These are phyloP conservation scores for Jaminaea rosea DNA, from an alignment of 1,284 basidiomycete genomes.

Conservation along the genomic window DNA sequence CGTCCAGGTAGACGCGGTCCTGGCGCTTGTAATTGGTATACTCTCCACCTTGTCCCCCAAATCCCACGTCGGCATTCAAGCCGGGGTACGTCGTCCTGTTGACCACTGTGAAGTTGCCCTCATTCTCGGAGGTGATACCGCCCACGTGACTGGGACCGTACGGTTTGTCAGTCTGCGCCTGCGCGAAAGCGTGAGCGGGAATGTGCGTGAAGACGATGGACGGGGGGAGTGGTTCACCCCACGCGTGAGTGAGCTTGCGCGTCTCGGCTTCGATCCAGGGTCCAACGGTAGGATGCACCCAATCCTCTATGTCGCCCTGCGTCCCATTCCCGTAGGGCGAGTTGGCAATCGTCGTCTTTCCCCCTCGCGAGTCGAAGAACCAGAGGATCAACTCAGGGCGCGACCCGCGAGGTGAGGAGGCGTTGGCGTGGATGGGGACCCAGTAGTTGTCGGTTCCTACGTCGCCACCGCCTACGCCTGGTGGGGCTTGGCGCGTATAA, in stretches of 20 bases:
- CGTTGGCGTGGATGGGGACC: conserved; percentile 7
- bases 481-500: conserved; percentile 6
- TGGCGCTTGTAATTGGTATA: conserved; percentile 4
- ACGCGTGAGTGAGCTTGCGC: conserved; percentile 1
- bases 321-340: too few species aligned
- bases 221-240: conserved; percentile 5
- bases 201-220: conserved; percentile 10
- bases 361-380: conserved; percentile 11
- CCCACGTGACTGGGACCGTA: conserved; percentile 8
- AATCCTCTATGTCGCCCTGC: conserved; percentile 7
- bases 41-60: conserved; percentile 4
- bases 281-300: conserved; percentile 8
- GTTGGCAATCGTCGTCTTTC: conserved; percentile 2
- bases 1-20: conserved; percentile 7
- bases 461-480: conserved; percentile 6
- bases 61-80: conserved; percentile 10
- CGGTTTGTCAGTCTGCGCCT: conserved; percentile 1
- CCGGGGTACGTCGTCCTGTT: conserved; percentile 3
- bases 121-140: conserved; percentile 6
- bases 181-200: conserved; percentile 4
- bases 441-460: conserved; percentile 10
- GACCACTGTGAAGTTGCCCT: not conserved
- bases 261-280: conserved; percentile 7
- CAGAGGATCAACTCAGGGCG: conserved; percentile 7
- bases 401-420: too few species aligned